Base-by-base conservation (phyloP, 2,329 filamentous ascomycete genomes). In the Colletotrichum tofieldiae region DNA sequence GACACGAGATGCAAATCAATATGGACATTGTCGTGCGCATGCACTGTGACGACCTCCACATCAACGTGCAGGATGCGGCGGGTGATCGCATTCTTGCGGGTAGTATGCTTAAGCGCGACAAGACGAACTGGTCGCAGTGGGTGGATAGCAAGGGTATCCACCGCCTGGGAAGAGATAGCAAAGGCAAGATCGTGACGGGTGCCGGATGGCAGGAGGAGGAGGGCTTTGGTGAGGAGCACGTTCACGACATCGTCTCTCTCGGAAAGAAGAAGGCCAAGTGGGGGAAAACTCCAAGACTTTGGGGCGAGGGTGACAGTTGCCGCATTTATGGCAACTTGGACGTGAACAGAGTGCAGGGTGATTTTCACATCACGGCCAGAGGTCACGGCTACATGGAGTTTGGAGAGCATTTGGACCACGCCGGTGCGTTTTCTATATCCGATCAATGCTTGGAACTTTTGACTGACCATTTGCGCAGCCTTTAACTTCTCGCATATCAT, bases 401-500 rank as follows among this genome's bases (percentile, higher is more conserved):
- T 75, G 93, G 92, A 49, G 86, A 85, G 49, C 95, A 98, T 85
- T 84, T 98, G 75, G 93, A 97, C 78, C 96, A 98, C 81, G 86
- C 81, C 51, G 82, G 94, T 96, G 87, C 83, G 91, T 86, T 47
- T 55, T n/a, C 18, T 23, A 9, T 37, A n/a, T 14, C 52, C 32
- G 11, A 56, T 35, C 14, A 7, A 26, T 14, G 41, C 29, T 29
- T 23, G n/a, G 45, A 8, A 8, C 7, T 20, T 18, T 16, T 41
- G 26, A 64, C 61, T 64, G 41, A 73, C 62, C 23, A 29, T 37
- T 14, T 16, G 9, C n/a, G 7, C 77, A 96, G 94, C 88, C 29
- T 98, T 99, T 89, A 98, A 99, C 88, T 99, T 99, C 88, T 96
- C 94, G 41, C 96, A 99, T 85, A 92, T 98, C 82, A 91, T 99